These are phyloP conservation scores for Auricularia heimuer DNA, from an alignment of 768 basidiomycete genomes.

Conservation along the genomic window DNA sequence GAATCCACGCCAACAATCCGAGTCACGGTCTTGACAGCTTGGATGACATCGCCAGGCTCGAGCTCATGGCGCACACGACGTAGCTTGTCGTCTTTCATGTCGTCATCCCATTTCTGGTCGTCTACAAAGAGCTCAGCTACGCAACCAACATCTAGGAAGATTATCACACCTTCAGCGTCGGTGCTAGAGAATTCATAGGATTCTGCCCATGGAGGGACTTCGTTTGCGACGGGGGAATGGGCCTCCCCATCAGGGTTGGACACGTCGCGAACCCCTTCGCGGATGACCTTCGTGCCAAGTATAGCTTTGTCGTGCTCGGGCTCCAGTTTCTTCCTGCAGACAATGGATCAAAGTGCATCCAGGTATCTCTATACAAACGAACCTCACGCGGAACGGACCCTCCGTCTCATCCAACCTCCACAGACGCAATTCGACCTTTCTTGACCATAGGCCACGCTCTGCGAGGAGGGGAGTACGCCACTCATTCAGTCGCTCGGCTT, in stretches of 20 bases:
- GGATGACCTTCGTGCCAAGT: conserved; percentile 39
- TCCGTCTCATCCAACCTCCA: conserved; percentile 92
- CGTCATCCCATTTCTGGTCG: conserved; percentile 57
- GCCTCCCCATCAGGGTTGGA: conserved; percentile 42
- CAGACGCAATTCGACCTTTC: conserved; percentile 31
- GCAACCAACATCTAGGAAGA: conserved; percentile 5
- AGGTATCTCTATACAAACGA: conserved; percentile 10
- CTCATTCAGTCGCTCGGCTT: conserved; percentile 28
- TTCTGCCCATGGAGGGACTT: conserved; percentile 67
- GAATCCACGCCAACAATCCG: conserved; percentile 87
- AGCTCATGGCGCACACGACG: conserved; percentile 78
- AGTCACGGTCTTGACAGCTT: conserved; percentile 77
- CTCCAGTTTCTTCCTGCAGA: conserved; percentile 65
- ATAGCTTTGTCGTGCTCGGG: conserved; percentile 36
- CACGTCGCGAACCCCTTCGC: conserved; percentile 37
- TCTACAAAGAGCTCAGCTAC: conserved; percentile 5
- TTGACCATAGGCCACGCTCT: conserved; percentile 79
- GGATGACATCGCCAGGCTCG: conserved; percentile 83
- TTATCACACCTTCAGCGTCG: conserved; percentile 44
- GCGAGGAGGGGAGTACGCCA: conserved; percentile 54
- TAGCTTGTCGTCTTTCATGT: conserved; percentile 81
- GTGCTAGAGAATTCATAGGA: conserved; percentile 57
- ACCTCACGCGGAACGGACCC: conserved; percentile 82
- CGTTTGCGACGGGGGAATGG: conserved; percentile 40
- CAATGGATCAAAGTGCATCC: neutral